A percentile compares a stretch with the other conserved stretches of the same genome.
Conservation (phyloP, 2,329 filamentous ascomycete species). For the Monilinia aucupariae region DNA sequence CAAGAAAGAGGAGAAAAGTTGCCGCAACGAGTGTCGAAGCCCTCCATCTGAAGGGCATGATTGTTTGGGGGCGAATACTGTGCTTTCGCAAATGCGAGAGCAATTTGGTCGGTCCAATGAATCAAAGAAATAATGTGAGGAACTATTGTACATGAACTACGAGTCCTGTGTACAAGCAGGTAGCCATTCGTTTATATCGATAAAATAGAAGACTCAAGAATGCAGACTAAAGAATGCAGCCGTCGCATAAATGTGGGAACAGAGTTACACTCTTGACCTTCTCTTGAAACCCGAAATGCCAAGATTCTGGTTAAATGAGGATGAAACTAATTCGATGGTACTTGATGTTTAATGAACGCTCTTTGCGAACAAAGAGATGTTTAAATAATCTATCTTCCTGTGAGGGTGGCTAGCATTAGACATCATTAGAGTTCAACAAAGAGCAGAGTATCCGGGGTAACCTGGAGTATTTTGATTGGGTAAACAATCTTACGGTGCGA, state of each 20-base stretch:
- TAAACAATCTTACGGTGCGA: too few relatives aligned
- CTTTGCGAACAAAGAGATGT: not conserved
- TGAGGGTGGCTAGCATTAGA: not conserved
- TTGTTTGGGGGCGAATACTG: not conserved
- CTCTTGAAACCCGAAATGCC: not conserved
- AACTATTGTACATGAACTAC: too few relatives aligned
- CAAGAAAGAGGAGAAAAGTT: constrained; percentile 1
- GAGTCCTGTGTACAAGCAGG: too few relatives aligned
- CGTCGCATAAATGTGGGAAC: not conserved
- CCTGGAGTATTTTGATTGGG: too few relatives aligned
- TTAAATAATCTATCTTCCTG: not conserved
- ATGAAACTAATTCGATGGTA: not conserved
- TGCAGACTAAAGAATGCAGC: not conserved
- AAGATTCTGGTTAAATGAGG: not conserved
- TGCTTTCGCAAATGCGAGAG: not conserved
- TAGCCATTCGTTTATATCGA: too few relatives aligned
- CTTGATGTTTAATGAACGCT: not conserved
- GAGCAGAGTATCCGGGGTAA: too few relatives aligned
- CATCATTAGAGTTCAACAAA: too few relatives aligned
- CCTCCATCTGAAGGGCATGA: constrained; percentile 12
- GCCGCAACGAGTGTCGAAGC: not conserved
- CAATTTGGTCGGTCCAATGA: not conserved
- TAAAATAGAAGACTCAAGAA: too few relatives aligned
- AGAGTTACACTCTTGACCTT: not conserved
- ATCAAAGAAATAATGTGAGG: not conserved